These are phyloP conservation scores for Syncephalis fuscata DNA, from an alignment of 371 early-diverging fungal genomes.

Conservation along the genomic window DNA sequence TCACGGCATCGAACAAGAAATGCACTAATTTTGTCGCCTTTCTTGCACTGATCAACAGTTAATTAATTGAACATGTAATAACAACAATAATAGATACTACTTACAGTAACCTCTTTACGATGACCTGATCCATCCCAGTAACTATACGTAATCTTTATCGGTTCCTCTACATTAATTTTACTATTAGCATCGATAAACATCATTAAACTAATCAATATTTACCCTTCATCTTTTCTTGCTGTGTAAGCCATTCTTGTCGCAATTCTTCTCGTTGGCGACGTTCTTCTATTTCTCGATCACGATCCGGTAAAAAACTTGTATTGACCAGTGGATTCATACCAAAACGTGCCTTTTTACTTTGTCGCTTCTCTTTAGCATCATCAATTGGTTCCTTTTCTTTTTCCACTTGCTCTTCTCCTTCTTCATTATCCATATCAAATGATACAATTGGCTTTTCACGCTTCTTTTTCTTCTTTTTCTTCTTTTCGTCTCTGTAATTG, in stretches of 20 bases:
- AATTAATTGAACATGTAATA: not conserved
- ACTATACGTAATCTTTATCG: constrained; percentile 70
- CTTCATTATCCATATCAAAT: constrained; percentile 34
- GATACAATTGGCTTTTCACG: constrained; percentile 46
- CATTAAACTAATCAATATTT: constrained; percentile 1
- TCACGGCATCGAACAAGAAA: constrained; percentile 70
- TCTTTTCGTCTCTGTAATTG: constrained; percentile 24
- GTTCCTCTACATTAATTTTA: constrained; percentile 38
- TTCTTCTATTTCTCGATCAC: constrained; percentile 72
- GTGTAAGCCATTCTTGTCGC: constrained; percentile 53
- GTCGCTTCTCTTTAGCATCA: constrained; percentile 11
- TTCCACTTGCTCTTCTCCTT: constrained; percentile 6
- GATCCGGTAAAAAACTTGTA: constrained; percentile 86
- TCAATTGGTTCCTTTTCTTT: not conserved
- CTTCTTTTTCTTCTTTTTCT: constrained; percentile 43
- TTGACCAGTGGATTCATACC: constrained; percentile 83
- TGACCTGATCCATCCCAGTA: constrained; percentile 96
- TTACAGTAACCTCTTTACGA: constrained; percentile 60
- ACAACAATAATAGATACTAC: not conserved
- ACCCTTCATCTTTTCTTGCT: constrained; percentile 65
- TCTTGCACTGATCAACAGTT: constrained; percentile 35
- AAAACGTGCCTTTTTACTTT: constrained; percentile 33
- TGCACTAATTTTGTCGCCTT: constrained; percentile 76
- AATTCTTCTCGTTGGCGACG: constrained; percentile 55
- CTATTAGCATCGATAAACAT: no score